phyloP scores from a whole-genome alignment of 2,329 filamentous ascomycete species.

The Colletotrichum lentis region DNA sequence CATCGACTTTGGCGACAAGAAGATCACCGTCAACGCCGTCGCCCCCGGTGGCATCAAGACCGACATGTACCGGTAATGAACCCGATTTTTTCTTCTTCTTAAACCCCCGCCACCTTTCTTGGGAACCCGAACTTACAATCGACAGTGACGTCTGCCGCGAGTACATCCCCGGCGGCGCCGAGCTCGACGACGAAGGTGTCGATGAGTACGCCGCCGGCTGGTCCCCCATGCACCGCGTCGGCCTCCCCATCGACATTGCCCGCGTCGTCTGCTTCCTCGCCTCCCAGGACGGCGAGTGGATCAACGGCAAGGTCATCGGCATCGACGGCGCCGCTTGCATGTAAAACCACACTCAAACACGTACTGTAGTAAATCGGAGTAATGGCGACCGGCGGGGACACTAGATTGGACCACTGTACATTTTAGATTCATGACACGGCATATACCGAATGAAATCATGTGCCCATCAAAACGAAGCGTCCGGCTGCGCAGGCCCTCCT shows the following conservation, averaged over 20 bases:
- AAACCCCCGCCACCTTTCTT: neutral
- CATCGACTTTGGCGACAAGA: constrained; percentile 72
- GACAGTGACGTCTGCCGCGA: constrained; percentile 69
- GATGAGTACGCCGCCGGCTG: constrained; percentile 55
- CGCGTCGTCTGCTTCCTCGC: constrained; percentile 67
- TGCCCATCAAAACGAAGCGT: neutral
- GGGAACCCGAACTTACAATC: neutral
- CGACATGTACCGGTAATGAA: constrained; percentile 28
- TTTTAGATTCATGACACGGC: constrained; percentile 28
- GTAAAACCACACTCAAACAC: constrained; percentile 24
- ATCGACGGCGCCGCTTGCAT: constrained; percentile 40
- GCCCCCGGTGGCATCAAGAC: constrained; percentile 74
- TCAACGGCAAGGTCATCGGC: constrained; percentile 53
- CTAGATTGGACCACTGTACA: constrained; percentile 33
- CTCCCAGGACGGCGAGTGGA: constrained; percentile 57
- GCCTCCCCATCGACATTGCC: constrained; percentile 73
- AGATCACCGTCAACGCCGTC: constrained; percentile 73
- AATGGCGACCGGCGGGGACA: constrained; percentile 4
- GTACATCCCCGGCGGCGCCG: constrained; percentile 67
- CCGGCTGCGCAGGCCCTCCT: no score
- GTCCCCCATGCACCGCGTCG: constrained; percentile 71
- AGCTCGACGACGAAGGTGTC: constrained; percentile 65
- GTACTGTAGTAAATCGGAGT: constrained; percentile 6
- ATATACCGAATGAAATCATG: constrained; percentile 25
- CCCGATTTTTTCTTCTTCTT: no score